Evolutionary conservation across 257 asterid species (phyloP).

Genomic region (Solanum habrochaites): DNA sequence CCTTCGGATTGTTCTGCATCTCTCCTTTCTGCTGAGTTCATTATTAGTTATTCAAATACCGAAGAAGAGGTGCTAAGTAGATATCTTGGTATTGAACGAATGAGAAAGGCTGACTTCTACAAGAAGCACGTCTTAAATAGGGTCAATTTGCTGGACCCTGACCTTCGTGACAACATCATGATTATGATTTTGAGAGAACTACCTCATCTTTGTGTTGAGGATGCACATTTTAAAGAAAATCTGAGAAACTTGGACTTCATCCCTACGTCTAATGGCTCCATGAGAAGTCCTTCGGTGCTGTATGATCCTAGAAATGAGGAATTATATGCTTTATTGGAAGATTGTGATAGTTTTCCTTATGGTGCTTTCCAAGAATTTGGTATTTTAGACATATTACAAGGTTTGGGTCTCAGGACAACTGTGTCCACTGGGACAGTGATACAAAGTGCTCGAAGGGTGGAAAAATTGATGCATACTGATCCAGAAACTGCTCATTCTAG

Average conservation of each 20-base stretch:
- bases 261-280: constrained; percentile 58
- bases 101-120: constrained; percentile 70
- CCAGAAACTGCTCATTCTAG: constrained; percentile 56
- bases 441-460: constrained; percentile 79
- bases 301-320: constrained; percentile 95
- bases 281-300: constrained; percentile 47
- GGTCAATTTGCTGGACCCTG: constrained; percentile 43
- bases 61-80: constrained; percentile 74
- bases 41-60: constrained; percentile 35
- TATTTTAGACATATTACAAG: constrained; percentile 71
- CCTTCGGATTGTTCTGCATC: constrained; percentile 62
- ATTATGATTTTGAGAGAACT: constrained; percentile 73
- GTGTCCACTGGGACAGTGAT: constrained; percentile 71
- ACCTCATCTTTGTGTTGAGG: constrained; percentile 73
- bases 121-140: constrained; percentile 42
- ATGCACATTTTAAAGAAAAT: constrained; percentile 52
- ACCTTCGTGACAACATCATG: constrained; percentile 60
- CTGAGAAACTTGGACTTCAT: constrained; percentile 60
- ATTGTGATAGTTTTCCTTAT: constrained; percentile 70
- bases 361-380: constrained; percentile 51
- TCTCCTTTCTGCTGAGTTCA: constrained; percentile 53
- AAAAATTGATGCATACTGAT: constrained; percentile 45
- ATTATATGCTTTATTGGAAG: constrained; percentile 71
- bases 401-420: constrained; percentile 82
- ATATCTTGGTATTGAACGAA: constrained; percentile 60